Evolutionary conservation across 1,284 basidiomycete genomes (phyloP).

Genomic region (Sanghuangporus baumii): DNA sequence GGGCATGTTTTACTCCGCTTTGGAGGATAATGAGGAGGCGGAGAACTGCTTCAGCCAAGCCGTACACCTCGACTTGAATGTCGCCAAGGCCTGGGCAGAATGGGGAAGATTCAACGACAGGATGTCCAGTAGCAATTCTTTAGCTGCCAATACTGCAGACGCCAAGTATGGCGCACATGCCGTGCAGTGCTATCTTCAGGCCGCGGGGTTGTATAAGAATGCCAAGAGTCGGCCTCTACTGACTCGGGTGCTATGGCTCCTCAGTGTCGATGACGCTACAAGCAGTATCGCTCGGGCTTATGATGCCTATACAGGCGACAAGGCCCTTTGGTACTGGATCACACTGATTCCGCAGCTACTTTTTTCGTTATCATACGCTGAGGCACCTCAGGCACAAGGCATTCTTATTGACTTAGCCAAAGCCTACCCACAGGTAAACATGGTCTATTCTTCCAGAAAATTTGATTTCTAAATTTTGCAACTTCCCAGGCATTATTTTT

Average conservation of each 20-base stretch:
- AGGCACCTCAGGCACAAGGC: constrained; percentile 89
- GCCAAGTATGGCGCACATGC: constrained; percentile 76
- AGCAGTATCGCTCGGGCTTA: constrained; percentile 84
- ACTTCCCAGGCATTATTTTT: constrained; percentile 85
- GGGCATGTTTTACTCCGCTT: constrained; percentile 95
- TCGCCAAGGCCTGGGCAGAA: constrained; percentile 98
- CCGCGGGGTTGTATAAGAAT: constrained; percentile 93
- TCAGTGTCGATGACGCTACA: constrained; percentile 84
- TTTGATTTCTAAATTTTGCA: constrained; percentile 4
- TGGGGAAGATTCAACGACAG: constrained; percentile 96
- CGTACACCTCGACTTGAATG: constrained; percentile 91
- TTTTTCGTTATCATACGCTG: constrained; percentile 83
- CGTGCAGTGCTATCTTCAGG: constrained; percentile 97
- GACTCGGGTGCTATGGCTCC: constrained; percentile 92
- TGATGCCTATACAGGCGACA: constrained; percentile 95
- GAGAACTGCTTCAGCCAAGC: constrained; percentile 92
- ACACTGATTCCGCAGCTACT: constrained; percentile 96
- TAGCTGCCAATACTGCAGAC: constrained; percentile 54
- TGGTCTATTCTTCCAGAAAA: constrained; percentile 1
- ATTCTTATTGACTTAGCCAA: constrained; percentile 90
- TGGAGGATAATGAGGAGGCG: constrained; percentile 87
- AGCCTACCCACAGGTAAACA: constrained; percentile 83
- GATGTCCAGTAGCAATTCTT: constrained; percentile 73
- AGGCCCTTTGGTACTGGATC: constrained; percentile 99
- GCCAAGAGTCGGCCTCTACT: constrained; percentile 91